Evolutionary conservation across 305 asterid genomes (phyloP), one percentile per base, ranked within the genome.

Genomic region (Fraxinus ornus): DNA sequence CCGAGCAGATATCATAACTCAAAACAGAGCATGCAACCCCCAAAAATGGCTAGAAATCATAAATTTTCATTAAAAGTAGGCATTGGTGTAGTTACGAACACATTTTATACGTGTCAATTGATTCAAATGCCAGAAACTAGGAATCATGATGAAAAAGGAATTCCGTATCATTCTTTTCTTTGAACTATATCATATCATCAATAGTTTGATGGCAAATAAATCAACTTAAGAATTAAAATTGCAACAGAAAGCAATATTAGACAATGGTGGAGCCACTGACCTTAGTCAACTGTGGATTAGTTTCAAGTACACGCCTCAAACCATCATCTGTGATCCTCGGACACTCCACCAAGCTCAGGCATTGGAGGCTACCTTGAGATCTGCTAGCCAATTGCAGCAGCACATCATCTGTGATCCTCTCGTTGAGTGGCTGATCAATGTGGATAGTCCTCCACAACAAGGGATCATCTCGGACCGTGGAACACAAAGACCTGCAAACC

Each of bases 261-360:
- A 70, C 24, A 70, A 70, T 6, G 76, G 79, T 75, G 1, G 37
- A 80, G 64, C 24, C 22, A 75, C 92, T 39, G 21, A 95, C 99
- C 99, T 93, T 95, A 30, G 87, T 94, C 89, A 95, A 74, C 36
- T 84, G 84, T 49, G 89, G 92, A 90, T 93, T 95, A 75, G 87
- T 80, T 80, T 93, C 94, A 76, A 95, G 93, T 19, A 95, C 86
- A n/a, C 87, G 92, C 87, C 88, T 91, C 79, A 95, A 76, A 74
- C 96, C 91, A 75, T 88, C 92, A 86, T 91, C 94, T 0, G 99
- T 94, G 79, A 95, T 84, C 85, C 84, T 89, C 10, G 85, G 72
- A 78, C 99, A 94, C 85, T 91, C 93, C 74, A 93, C 88, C 79
- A 95, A 86, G 81, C 90, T 88, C 89, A 95, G 81, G 84, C 92